Conservation (phyloP, 352 stramenopile species). For the Phytophthora meadii region DNA sequence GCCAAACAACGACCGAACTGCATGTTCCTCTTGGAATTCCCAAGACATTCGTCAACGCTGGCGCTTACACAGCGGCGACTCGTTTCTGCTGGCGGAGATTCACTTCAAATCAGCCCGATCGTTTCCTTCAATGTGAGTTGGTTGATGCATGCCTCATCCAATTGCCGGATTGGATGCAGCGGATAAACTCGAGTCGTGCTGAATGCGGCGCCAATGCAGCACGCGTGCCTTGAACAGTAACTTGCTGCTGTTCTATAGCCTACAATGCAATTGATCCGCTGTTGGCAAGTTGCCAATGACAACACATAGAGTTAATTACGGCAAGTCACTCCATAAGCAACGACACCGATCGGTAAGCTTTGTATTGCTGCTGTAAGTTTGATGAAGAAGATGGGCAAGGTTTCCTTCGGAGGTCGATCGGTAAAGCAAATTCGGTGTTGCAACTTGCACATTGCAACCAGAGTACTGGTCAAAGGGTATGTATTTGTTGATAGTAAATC, state of each 20-base stretch:
- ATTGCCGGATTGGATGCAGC: too few relatives aligned
- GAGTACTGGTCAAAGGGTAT: too few relatives aligned
- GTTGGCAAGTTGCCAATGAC: not conserved
- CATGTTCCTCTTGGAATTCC: not conserved
- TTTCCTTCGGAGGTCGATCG: not conserved
- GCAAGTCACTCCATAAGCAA: too few relatives aligned
- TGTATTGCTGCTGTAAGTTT: not conserved
- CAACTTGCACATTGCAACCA: too few relatives aligned
- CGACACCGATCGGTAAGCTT: not conserved
- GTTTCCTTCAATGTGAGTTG: slow-evolving; percentile 1
- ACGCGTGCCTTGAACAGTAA: not conserved
- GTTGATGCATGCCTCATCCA: too few relatives aligned
- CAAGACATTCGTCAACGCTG: not conserved
- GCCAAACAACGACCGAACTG: not conserved
- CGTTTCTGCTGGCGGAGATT: slow-evolving; percentile 5
- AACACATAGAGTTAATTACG: too few relatives aligned
- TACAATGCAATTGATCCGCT: too few relatives aligned
- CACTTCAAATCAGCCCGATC: slow-evolving; percentile 3
- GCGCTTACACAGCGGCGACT: not conserved
- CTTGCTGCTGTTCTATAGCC: too few relatives aligned
- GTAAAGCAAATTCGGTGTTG: too few relatives aligned
- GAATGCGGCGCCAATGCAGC: not conserved
- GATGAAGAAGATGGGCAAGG: not conserved
- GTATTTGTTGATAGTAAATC: not conserved
- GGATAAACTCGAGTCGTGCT: too few relatives aligned